Base-by-base conservation (phyloP, 2,329 filamentous ascomycete genomes). In the Colletotrichum sp. region DNA sequence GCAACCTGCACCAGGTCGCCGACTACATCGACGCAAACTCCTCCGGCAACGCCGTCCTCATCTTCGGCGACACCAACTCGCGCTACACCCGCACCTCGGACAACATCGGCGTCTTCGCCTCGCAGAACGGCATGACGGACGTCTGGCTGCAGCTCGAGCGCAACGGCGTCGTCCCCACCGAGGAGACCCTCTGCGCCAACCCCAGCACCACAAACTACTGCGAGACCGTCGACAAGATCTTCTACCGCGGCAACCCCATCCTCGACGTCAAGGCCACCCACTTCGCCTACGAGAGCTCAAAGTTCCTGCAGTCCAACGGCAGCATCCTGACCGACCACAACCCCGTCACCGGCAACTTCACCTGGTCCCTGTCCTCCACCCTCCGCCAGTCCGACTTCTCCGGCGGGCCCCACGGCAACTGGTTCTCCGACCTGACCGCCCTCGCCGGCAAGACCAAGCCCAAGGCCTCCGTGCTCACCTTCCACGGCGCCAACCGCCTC, bases 191-290 rank as follows among this genome's bases (percentile, higher is more conserved):
- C 18, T 94, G 93, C 83, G 83, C 83, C n/a, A 93, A 92, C 79
- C 92, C 92, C 0, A 88, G 88, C 34, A 85, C 85, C 1, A 87
- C 83, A 63, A 87, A 87, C 80, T 81, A 83, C 6, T 94, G 93
- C 82, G 93, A 94, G 84, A 91, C 89, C 5, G 91, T 94, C 49
- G 93, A 94, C 83, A 94, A 94, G 84, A 85, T 93, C 63, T 89
- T 93, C 79, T 93, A 91, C 84, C 89, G 91, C 49, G 86, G 87
- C 36, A 87, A 87, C 21, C 79, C 86, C n/a, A 78, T 88, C 5
- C 78, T 92, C 6, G 81, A 80, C 34, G 85, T 93, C 4, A 78
- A 80, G 1, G 90, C 90, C 0, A 88, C 85, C 1, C 81, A 81
- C 26, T 93, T 90, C 81, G 85, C 84, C 79, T 94, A 94, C 81